Percentiles rank a stretch among this genome's conserved stretches.
Conservation (phyloP, 495 filamentous ascomycete genomes). For the Lophium mytilinum region DNA sequence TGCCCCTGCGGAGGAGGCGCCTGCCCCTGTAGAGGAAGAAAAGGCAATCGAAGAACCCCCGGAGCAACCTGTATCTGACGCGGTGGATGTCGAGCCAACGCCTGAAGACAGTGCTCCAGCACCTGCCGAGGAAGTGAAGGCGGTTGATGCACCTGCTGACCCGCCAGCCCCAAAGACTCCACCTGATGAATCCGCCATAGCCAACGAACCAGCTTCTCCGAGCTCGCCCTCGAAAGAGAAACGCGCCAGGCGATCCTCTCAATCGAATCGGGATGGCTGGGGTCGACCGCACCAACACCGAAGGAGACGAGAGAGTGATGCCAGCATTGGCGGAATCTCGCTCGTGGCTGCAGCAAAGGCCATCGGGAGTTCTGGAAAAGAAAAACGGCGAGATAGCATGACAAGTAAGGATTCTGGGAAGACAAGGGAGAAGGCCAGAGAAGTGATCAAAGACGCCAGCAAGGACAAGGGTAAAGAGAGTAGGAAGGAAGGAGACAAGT, state of each 20-base stretch:
- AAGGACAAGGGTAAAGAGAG: slow-evolving; percentile 5
- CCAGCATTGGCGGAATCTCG: slow-evolving; percentile 1
- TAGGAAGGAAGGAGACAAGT: slow-evolving; percentile 5
- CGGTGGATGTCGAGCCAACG: background rate
- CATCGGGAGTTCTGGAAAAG: slow-evolving; percentile 8
- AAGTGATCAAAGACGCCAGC: background rate
- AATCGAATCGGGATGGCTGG: slow-evolving; percentile 11
- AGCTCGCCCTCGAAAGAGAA: slow-evolving; percentile 5
- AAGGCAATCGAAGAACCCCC: background rate
- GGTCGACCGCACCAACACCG: slow-evolving; percentile 5
- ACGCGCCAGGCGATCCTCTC: slow-evolving; percentile 9
- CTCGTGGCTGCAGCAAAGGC: slow-evolving; percentile 14
- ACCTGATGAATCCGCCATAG: slow-evolving; percentile 12
- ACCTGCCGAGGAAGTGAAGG: background rate
- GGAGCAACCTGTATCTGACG: background rate
- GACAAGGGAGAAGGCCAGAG: background rate
- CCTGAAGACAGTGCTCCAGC: background rate
- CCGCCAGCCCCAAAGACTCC: slow-evolving; percentile 8
- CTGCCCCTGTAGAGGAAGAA: background rate
- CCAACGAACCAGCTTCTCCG: slow-evolving; percentile 3
- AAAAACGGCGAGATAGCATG: slow-evolving; percentile 19
- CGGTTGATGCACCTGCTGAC: background rate
- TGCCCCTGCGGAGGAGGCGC: background rate
- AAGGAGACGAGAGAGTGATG: slow-evolving; percentile 18
- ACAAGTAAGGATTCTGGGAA: slow-evolving; percentile 5